phyloP scores from a whole-genome alignment of 2,329 filamentous ascomycete genomes.

The Metarhizium rileyi region DNA sequence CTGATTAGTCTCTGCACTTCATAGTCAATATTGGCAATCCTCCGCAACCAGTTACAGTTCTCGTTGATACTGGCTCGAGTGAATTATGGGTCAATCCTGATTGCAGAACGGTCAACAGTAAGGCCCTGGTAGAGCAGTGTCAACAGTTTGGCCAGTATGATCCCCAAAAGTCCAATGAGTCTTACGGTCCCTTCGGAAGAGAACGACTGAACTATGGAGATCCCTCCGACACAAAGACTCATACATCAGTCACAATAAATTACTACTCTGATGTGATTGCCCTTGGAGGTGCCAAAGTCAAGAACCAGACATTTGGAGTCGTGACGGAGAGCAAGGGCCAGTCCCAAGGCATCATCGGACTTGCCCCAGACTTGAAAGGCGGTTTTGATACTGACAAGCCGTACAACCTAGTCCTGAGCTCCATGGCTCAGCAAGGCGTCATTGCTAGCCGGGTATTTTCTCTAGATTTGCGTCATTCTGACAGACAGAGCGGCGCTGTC shows the following conservation, averaged over 20 bases:
- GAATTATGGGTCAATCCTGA: conserved; percentile 47
- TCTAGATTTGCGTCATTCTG: conserved; percentile 37
- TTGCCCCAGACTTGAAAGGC: conserved; percentile 31
- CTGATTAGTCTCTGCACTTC: background rate
- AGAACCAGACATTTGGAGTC: conserved; percentile 41
- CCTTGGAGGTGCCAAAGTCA: conserved; percentile 32
- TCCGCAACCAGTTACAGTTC: conserved; percentile 33
- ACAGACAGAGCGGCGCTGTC: conserved; percentile 34
- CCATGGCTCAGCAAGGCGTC: conserved; percentile 34
- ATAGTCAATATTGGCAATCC: conserved; percentile 34
- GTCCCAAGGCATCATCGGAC: conserved; percentile 41
- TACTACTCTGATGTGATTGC: conserved; percentile 38
- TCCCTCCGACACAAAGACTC: conserved; percentile 22
- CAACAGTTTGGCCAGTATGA: conserved; percentile 33
- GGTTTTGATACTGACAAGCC: conserved; percentile 26
- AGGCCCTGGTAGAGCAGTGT: conserved; percentile 28
- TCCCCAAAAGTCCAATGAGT: conserved; percentile 28
- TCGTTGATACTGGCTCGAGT: conserved; percentile 43
- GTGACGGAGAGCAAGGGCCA: conserved; percentile 35
- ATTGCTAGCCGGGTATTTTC: conserved; percentile 41
- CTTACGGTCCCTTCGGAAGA: conserved; percentile 25
- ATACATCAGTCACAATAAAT: conserved; percentile 29
- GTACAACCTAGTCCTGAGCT: conserved; percentile 46
- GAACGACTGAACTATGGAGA: conserved; percentile 32
- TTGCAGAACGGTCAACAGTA: conserved; percentile 29